Conservation (phyloP, 2,329 filamentous ascomycete genomes). For the Sporothrix euskadiensis region DNA sequence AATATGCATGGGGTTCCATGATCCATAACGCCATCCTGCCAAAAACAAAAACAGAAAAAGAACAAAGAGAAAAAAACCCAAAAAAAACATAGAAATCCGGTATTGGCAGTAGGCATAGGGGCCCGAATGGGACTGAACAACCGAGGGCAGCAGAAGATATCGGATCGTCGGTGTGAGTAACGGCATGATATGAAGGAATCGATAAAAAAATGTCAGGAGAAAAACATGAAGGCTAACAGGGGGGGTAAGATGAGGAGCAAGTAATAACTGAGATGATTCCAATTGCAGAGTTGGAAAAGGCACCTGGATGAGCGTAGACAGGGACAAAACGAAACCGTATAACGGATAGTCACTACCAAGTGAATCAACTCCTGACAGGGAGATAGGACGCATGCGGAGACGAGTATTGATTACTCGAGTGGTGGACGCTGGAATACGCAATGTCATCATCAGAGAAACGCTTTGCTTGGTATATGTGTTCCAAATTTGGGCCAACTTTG, state of each 20-base stretch:
- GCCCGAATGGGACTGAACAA: neutral
- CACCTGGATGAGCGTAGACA: neutral
- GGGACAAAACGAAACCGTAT: neutral
- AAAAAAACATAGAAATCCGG: neutral
- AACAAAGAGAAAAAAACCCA: too few relatives aligned
- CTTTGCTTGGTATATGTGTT: slow-evolving; percentile 32
- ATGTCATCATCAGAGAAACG: slow-evolving; percentile 33
- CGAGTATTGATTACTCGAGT: slow-evolving; percentile 27
- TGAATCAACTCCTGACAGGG: slow-evolving; percentile 15
- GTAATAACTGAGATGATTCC: too few relatives aligned
- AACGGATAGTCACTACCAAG: neutral
- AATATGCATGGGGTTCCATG: neutral
- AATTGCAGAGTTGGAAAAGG: neutral
- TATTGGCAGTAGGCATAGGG: neutral
- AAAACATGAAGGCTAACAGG: too few relatives aligned
- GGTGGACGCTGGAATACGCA: slow-evolving; percentile 29
- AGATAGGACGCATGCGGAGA: slow-evolving; percentile 24
- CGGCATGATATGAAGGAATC: too few relatives aligned
- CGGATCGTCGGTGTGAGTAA: too few relatives aligned
- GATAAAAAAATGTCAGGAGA: too few relatives aligned
- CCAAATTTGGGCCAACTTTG: slow-evolving; percentile 31
- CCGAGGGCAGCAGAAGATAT: neutral
- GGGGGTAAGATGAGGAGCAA: too few relatives aligned
- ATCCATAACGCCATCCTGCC: neutral
- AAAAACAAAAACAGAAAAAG: too few relatives aligned